Conservation (phyloP, 2,329 filamentous ascomycete species). For the Torrubiella hemipterigena region DNA sequence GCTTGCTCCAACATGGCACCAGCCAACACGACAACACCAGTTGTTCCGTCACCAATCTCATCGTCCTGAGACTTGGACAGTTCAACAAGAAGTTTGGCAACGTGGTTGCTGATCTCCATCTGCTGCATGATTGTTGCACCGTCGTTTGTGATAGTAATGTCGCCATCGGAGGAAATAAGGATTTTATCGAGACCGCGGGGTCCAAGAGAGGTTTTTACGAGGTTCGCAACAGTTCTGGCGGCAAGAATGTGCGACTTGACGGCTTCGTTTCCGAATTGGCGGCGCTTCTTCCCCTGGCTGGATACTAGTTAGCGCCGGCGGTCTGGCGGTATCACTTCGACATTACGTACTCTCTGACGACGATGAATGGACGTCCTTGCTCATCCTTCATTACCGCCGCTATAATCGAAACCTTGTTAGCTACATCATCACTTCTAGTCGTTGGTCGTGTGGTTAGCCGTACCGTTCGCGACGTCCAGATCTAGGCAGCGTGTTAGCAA, state of each 20-base stretch:
- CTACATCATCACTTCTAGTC: conserved; percentile 10
- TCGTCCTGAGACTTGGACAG: conserved; percentile 98
- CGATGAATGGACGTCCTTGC: conserved; percentile 91
- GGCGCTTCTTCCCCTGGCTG: conserved; percentile 95
- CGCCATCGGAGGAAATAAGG: conserved; percentile 93
- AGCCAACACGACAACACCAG: conserved; percentile 90
- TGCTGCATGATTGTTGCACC: conserved; percentile 93
- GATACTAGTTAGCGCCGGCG: conserved; percentile 10
- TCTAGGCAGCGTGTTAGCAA: conserved; percentile 36
- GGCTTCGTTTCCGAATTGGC: conserved; percentile 90
- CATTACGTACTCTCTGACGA: conserved; percentile 79
- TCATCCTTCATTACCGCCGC: conserved; percentile 87
- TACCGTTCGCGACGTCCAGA: conserved; percentile 74
- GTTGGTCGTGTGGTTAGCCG: conserved; percentile 8
- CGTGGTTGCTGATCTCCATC: conserved; percentile 99
- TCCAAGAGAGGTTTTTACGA: conserved; percentile 93
- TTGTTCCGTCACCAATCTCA: conserved; percentile 97
- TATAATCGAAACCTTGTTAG: conserved; percentile 17
- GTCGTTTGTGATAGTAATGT: conserved; percentile 99
- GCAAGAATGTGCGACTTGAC: conserved; percentile 98
- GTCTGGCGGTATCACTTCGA: neutral
- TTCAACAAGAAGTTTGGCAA: conserved; percentile 92
- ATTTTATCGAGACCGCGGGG: conserved; percentile 98
- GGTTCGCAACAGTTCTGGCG: conserved; percentile 88
- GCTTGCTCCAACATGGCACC: conserved; percentile 93